A percentile compares a stretch with the other conserved stretches of the same genome.
Conservation (phyloP, 2,329 filamentous ascomycete species). For the Emergomyces pasteurianus region DNA sequence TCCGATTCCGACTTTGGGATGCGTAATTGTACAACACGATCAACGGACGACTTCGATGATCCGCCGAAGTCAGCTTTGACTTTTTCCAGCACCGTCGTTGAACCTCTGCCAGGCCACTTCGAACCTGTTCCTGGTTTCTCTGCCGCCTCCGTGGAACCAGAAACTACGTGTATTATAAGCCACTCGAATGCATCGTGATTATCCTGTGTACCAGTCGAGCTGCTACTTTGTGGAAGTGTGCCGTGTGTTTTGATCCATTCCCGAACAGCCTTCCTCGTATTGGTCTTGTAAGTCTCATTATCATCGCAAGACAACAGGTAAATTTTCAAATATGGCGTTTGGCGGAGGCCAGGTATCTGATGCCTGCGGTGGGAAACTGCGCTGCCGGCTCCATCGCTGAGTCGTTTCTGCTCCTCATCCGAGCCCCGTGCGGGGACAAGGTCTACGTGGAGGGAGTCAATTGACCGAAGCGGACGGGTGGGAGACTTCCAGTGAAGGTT, state of each 20-base stretch:
- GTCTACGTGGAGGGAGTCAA: slow-evolving; percentile 83
- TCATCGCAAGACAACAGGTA: slow-evolving; percentile 88
- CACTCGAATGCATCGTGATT: slow-evolving; percentile 96
- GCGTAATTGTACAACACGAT: slow-evolving; percentile 75
- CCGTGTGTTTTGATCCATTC: slow-evolving; percentile 84
- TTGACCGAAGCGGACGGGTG: slow-evolving; percentile 78
- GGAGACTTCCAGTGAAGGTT: slow-evolving; percentile 98
- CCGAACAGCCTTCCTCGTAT: slow-evolving; percentile 62
- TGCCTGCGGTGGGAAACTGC: slow-evolving; percentile 53
- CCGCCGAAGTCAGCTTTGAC: slow-evolving; percentile 82
- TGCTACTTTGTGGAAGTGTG: slow-evolving; percentile 38
- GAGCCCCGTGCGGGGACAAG: slow-evolving; percentile 53
- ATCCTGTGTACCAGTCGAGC: slow-evolving; percentile 54
- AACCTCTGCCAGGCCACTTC: slow-evolving; percentile 65
- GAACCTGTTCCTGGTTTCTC: slow-evolving; percentile 56
- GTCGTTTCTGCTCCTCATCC: slow-evolving; percentile 22
- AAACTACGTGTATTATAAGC: slow-evolving; percentile 87
- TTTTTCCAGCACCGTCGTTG: slow-evolving; percentile 79
- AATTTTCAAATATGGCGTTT: slow-evolving; percentile 87
- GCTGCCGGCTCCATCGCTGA: slow-evolving; percentile 26
- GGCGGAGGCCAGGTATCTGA: slow-evolving; percentile 85
- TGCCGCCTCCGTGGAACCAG: slow-evolving; percentile 61
- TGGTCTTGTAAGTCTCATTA: slow-evolving; percentile 81
- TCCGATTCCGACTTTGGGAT: slow-evolving; percentile 44
- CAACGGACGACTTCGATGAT: slow-evolving; percentile 56